These are phyloP conservation scores for Hirsutella thompsonii DNA, from an alignment of 2,329 filamentous ascomycete species.

Conservation along the genomic window DNA sequence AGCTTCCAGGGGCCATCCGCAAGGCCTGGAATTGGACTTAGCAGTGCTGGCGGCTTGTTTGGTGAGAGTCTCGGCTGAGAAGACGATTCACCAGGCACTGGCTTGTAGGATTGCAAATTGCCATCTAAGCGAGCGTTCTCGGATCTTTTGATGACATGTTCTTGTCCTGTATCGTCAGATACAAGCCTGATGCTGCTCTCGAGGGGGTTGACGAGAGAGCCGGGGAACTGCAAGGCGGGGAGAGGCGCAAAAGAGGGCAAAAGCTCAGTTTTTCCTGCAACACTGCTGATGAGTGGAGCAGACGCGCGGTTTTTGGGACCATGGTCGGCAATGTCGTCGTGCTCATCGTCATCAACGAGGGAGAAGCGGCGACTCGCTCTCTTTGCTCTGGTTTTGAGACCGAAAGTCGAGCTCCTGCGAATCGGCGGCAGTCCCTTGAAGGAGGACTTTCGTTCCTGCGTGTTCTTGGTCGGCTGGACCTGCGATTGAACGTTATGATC, in stretches of 20 bases:
- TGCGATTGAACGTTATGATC: constrained; percentile 6
- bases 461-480: constrained; percentile 8
- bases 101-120: not conserved
- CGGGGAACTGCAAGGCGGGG: too few species aligned
- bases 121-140: too few species aligned
- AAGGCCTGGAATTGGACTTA: constrained; percentile 26
- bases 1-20: constrained; percentile 38
- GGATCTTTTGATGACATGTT: too few species aligned
- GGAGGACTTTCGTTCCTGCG: constrained; percentile 31
- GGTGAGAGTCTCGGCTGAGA: not conserved
- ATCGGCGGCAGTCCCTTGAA: constrained; percentile 48
- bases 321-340: not conserved
- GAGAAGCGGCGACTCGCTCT: constrained; percentile 20
- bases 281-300: too few species aligned
- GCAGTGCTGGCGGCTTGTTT: constrained; percentile 8
- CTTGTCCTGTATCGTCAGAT: too few species aligned
- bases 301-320: too few species aligned
- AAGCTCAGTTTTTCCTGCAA: too few species aligned
- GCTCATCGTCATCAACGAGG: constrained; percentile 18
- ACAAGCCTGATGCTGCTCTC: too few species aligned
- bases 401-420: constrained; percentile 43
- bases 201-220: too few species aligned
- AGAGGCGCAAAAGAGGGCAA: too few species aligned
- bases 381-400: constrained; percentile 20
- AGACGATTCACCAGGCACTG: not conserved